These are phyloP conservation scores for Colletotrichum lentis DNA, from an alignment of 2,329 filamentous ascomycete species.

Conservation along the genomic window DNA sequence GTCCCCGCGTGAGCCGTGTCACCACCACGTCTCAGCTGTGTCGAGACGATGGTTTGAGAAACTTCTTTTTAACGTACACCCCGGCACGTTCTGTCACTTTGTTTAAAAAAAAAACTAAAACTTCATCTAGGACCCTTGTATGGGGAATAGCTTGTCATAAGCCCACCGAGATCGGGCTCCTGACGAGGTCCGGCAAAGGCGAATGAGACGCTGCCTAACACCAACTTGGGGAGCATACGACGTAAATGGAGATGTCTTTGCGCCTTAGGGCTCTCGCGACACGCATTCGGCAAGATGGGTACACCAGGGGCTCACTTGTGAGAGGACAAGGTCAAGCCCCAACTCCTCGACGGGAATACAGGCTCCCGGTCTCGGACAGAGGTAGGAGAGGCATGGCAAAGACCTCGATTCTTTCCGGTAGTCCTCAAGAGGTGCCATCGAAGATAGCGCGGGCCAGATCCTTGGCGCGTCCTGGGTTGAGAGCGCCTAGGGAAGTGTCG, in stretches of 20 bases:
- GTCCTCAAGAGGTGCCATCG: too few species aligned
- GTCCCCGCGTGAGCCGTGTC: slow-evolving; percentile 49
- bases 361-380: too few species aligned
- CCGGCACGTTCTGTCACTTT: slow-evolving; percentile 43
- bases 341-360: too few species aligned
- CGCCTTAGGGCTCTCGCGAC: too few species aligned
- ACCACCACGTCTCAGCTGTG: slow-evolving; percentile 48
- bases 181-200: background rate
- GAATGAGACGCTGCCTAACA: slow-evolving; percentile 41
- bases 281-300: too few species aligned
- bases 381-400: too few species aligned
- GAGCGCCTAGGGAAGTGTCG: too few species aligned
- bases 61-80: slow-evolving; percentile 45
- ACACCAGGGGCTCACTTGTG: too few species aligned
- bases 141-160: background rate
- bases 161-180: background rate
- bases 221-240: slow-evolving; percentile 31
- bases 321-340: too few species aligned
- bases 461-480: too few species aligned
- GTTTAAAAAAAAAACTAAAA: background rate
- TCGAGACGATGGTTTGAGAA: slow-evolving; percentile 43
- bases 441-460: too few species aligned
- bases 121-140: background rate
- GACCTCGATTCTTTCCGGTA: too few species aligned
- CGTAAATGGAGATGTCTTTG: background rate